Evolutionary conservation across 1,139 yeast genomes (phyloP), one percentile per base, ranked within the genome.

Genomic region (Kodamaea plutei): DNA sequence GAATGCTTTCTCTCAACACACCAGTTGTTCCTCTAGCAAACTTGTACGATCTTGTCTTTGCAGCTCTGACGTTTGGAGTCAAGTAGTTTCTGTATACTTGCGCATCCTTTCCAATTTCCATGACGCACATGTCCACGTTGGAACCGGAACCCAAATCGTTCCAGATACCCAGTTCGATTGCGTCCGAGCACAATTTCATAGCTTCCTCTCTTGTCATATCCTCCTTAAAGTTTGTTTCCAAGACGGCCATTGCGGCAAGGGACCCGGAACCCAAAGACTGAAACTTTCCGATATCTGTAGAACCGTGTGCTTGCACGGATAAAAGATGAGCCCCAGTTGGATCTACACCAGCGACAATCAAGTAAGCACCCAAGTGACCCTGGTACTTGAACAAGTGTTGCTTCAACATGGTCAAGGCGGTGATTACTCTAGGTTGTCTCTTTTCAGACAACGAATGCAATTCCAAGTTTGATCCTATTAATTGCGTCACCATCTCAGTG

Each of bases 111-210:
- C 93, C 96, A 26, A 74, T 64, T 61, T 89, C 96, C 94, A 91
- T 87, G 19, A 91, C 96, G 66, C 97, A 91, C 41, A 91, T 69
- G 58, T 91, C 98, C 15, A 91, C 97, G 52, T 91, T 91, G 19
- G 97, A 89, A 54, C 98, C 98, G 2, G 97, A 89, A 28, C 98
- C 98, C 58, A 91, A 74, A 70, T 91, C 98, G 62, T 91, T 91
- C 96, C 96, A 91, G 52, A 91, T 89, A 74, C 98, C 98, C 19
- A 96, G 87, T 61, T 85, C 87, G 52, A 91, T 91, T 26, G 98
- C 98, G 45, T 84, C 88, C 5, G 96, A 73, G 42, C 96, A 91
- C 38, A 91, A 71, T 43, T 76, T 76, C 64, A 89, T 79, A 14
- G 97, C 98, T 54, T 87, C 95, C 30, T 88, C 95, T 55, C 69